These are phyloP conservation scores for Neofusicoccum umdonicola DNA, from an alignment of 2,329 filamentous ascomycete species.

Conservation along the genomic window DNA sequence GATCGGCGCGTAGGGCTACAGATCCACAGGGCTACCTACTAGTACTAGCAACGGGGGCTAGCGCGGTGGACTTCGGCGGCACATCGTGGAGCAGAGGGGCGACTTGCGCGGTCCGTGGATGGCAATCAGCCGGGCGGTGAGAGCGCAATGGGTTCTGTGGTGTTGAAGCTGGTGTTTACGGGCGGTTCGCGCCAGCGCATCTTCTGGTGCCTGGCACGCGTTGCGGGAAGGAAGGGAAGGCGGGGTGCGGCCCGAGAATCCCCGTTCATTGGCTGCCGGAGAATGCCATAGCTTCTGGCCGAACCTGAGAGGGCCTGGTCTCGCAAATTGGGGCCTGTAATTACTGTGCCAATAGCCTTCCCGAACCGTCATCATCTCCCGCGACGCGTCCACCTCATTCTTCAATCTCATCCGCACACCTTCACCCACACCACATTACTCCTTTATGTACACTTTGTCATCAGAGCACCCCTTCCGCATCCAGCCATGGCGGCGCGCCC, in stretches of 20 bases:
- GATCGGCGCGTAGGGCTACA: not conserved
- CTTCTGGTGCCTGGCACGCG: not conserved
- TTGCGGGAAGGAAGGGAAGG: not conserved
- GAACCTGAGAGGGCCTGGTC: not conserved
- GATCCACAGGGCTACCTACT: conserved; percentile 14
- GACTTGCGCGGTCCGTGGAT: conserved; percentile 3
- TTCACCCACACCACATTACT: conserved; percentile 35
- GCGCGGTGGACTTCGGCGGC: conserved; percentile 12
- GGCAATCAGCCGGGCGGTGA: conserved; percentile 14
- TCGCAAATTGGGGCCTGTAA: not conserved
- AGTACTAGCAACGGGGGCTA: conserved; percentile 3
- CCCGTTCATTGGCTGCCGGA: not conserved
- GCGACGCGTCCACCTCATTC: conserved; percentile 25
- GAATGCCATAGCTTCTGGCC: not conserved
- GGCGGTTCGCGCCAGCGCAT: not conserved
- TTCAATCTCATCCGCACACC: conserved; percentile 9
- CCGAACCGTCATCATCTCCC: conserved; percentile 24
- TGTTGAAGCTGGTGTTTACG: not conserved
- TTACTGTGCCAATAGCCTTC: not conserved
- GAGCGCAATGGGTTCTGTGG: not conserved
- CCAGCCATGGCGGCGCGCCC: conserved; percentile 32
- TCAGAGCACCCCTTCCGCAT: conserved; percentile 20
- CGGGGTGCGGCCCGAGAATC: not conserved
- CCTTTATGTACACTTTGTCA: conserved; percentile 18
- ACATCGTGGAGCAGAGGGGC: conserved; percentile 16